Conservation (phyloP, 1,139 yeast genomes). For the Sugiyamaella grinbergsii region DNA sequence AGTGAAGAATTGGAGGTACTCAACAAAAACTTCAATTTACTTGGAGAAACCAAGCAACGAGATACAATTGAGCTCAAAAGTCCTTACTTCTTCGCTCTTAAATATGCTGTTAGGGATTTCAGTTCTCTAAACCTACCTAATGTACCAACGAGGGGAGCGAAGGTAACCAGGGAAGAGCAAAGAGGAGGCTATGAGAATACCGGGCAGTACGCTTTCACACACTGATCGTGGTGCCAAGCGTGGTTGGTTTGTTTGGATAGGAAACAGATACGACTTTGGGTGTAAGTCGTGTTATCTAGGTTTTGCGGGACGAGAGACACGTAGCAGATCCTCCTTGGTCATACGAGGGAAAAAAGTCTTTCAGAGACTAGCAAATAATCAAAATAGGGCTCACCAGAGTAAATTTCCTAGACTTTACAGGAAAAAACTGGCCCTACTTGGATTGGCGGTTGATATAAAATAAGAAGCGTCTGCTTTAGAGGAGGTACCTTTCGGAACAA, state of each 20-base stretch:
- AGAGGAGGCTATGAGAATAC: slow-evolving; percentile 2
- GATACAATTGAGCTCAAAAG: slow-evolving; percentile 2
- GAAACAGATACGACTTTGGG: slow-evolving; percentile 49
- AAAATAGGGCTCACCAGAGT: slow-evolving; percentile 30
- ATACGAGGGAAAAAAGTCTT: slow-evolving; percentile 38
- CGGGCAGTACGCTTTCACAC: slow-evolving; percentile 11
- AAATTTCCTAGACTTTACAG: slow-evolving; percentile 34
- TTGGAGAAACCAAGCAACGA: not conserved
- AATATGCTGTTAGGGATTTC: not conserved
- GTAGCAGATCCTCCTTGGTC: slow-evolving; percentile 45
- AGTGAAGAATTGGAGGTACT: slow-evolving; percentile 3
- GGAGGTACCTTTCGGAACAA: too few species aligned
- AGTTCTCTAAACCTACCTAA: slow-evolving; percentile 10
- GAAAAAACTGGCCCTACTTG: slow-evolving; percentile 35
- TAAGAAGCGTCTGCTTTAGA: too few species aligned
- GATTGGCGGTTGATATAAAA: too few species aligned
- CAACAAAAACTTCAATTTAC: slow-evolving; percentile 4
- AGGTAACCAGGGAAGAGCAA: slow-evolving; percentile 5
- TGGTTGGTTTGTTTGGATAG: not conserved
- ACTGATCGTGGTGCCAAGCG: slow-evolving; percentile 5
- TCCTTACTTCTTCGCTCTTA: not conserved
- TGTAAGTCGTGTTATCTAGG: slow-evolving; percentile 45
- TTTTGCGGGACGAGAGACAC: slow-evolving; percentile 46
- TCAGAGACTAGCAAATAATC: slow-evolving; percentile 24
- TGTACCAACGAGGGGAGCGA: slow-evolving; percentile 20